These are phyloP conservation scores for Saccharomycopsis vini DNA, from an alignment of 805 yeast species.

Conservation along the genomic window DNA sequence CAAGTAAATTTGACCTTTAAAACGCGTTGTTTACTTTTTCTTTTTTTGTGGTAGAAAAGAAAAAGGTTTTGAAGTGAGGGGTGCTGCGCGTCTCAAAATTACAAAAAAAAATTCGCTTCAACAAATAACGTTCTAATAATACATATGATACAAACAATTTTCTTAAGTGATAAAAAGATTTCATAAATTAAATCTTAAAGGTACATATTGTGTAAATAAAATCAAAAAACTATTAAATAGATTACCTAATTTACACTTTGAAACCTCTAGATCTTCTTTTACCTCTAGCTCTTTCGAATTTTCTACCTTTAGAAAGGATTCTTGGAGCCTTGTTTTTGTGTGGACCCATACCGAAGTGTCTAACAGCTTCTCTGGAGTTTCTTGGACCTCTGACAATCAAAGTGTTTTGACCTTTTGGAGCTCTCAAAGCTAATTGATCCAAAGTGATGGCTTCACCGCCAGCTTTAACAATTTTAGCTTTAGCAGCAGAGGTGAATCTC, in stretches of 20 bases:
- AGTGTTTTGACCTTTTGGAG: conserved; percentile 99
- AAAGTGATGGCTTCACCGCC: conserved; percentile 99
- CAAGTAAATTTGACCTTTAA: no score
- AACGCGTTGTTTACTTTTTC: no score
- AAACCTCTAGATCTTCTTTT: conserved; percentile 98
- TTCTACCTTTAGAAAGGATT: conserved; percentile 95
- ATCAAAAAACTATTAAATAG: no score
- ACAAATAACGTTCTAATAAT: no score
- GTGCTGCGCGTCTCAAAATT: no score
- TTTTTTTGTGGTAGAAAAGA: no score
- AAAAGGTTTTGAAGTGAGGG: no score
- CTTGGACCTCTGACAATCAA: conserved; percentile 98
- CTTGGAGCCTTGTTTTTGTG: conserved; percentile 99
- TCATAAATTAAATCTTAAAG: no score
- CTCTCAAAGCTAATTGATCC: conserved; percentile 97
- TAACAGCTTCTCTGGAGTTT: conserved; percentile 97
- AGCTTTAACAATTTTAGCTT: conserved; percentile 91
- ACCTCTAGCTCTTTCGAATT: conserved; percentile 99
- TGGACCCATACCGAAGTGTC: conserved; percentile 99
- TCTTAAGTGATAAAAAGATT: no score
- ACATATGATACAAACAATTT: no score
- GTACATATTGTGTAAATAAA: no score
- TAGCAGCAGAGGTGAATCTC: conserved; percentile 98
- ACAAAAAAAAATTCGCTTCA: no score
- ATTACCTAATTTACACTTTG: conserved; percentile 72